Evolutionary conservation across 2,329 filamentous ascomycete species (phyloP).

Genomic region (Colletotrichum somersetense): DNA sequence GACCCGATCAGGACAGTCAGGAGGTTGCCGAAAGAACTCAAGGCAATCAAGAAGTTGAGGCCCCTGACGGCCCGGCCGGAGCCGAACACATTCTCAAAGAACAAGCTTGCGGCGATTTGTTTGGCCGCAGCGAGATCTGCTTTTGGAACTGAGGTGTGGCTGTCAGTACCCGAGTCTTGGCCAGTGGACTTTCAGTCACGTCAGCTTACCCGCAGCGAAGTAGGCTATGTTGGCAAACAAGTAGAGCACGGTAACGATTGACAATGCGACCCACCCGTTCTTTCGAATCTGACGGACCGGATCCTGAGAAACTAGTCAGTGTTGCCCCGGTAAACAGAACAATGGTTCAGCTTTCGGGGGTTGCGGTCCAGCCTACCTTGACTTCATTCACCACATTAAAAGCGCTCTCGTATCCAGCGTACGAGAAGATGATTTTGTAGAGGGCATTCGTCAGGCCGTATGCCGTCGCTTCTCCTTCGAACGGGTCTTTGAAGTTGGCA

Average conservation of each 20-base stretch:
- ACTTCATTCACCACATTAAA: not conserved
- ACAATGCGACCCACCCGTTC: not conserved
- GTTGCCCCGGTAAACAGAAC: not conserved
- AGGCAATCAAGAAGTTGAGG: slow-evolving; percentile 68
- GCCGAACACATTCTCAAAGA: slow-evolving; percentile 62
- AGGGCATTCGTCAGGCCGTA: not conserved
- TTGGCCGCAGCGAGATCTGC: not conserved
- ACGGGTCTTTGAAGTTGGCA: not conserved
- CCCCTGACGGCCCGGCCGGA: slow-evolving; percentile 59
- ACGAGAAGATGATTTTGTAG: not conserved
- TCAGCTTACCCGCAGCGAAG: not conserved
- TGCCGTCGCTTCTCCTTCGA: not conserved
- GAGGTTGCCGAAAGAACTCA: slow-evolving; percentile 70
- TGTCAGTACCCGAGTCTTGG: not conserved
- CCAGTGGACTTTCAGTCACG: not conserved
- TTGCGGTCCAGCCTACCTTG: not conserved
- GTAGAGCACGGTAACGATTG: not conserved
- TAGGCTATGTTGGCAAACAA: not conserved
- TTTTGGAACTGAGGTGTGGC: not conserved
- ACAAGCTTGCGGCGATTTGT: not conserved
- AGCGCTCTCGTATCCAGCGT: not conserved
- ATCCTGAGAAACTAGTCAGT: not conserved
- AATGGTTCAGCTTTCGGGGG: not conserved
- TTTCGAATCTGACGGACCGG: not conserved
- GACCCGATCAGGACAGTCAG: slow-evolving; percentile 66